Percentiles rank a stretch among this genome's conserved stretches.
Conservation (phyloP, 345 rosid species). For the Iberis pinnata region DNA sequence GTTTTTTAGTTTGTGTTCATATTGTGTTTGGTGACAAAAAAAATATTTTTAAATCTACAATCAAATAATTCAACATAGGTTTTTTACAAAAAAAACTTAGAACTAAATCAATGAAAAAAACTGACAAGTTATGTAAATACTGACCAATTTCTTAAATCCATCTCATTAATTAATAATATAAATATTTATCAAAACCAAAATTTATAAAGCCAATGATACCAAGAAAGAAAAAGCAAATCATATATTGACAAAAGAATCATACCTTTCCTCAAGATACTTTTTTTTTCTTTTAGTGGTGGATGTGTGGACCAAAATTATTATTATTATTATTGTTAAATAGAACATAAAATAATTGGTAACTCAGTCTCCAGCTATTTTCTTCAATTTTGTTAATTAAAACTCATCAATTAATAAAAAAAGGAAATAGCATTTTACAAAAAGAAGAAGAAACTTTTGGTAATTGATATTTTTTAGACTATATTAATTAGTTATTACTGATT, state of each 20-base stretch:
- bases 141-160: too few species aligned
- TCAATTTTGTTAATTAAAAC: neutral
- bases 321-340: too few species aligned
- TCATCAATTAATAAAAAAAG: neutral
- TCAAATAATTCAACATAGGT: too few species aligned
- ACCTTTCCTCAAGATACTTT: neutral
- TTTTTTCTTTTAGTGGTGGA: neutral
- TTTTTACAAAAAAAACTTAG: too few species aligned
- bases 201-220: slow-evolving; percentile 8
- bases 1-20: too few species aligned
- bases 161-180: too few species aligned
- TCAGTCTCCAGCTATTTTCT: slow-evolving; percentile 13
- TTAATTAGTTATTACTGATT: too few species aligned
- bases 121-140: too few species aligned
- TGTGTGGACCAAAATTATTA: slow-evolving; percentile 27
- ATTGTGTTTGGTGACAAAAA: too few species aligned
- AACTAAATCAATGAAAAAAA: too few species aligned
- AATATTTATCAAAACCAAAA: neutral
- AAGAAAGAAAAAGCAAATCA: slow-evolving; percentile 3
- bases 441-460: neutral
- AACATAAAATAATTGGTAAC: slow-evolving; percentile 18
- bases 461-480: neutral
- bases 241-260: slow-evolving; percentile 24
- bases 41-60: too few species aligned
- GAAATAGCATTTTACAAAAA: neutral